Evolutionary conservation across 768 basidiomycete genomes (phyloP), one percentile per base, ranked within the genome.

Genomic region (Astraeus odoratus): DNA sequence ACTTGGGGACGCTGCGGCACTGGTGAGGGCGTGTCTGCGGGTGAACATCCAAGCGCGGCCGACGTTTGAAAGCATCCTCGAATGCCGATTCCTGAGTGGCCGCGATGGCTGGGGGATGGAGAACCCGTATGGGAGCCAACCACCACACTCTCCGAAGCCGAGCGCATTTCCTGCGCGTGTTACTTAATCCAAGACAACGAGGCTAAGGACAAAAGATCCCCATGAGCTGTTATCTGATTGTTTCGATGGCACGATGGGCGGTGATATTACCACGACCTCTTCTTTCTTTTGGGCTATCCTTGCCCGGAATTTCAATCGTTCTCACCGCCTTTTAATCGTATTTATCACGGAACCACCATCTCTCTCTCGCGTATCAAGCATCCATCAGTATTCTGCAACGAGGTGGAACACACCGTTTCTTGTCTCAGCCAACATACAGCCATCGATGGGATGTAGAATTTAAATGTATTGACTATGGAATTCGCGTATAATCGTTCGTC

Each of bases 11-110:
- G 96, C 90, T 2, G 83, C 87, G 35, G 80, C 78, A 25, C 76
- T 97, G 39, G 91, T 96, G 12, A 71, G 77, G 46, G 80, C 84
- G 26, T 97, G 96, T 64, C 71, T 98, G 35, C 80, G 81, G 53
- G 76, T 94, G n/a, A 81, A 86, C 29, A 75, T 88, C 30, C 65
- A 62, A 29, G 80, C 81, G 19, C 77, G 95, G 43, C 94, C 95
- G 13, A 83, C 85, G 4, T 96, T 95, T 59, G 89, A 92, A 56
- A 74, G 74, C 58, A 77, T 97, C 42, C 69, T 88, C 29, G 72
- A 83, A 56, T 84, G 81, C 63, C 76, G 83, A 23, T 97, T 96
- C 70, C 68, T 98, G 51, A 73, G 73, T 43, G 92, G 92, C 8
- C 63, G 67, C 18, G 80, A 74, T 25, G 92, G 93, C 5, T 96